Percentiles rank a stretch among this genome's conserved stretches.
These are phyloP conservation scores for Epichloe coenophiala DNA, from an alignment of 2,329 filamentous ascomycete genomes.

Conservation along the genomic window DNA sequence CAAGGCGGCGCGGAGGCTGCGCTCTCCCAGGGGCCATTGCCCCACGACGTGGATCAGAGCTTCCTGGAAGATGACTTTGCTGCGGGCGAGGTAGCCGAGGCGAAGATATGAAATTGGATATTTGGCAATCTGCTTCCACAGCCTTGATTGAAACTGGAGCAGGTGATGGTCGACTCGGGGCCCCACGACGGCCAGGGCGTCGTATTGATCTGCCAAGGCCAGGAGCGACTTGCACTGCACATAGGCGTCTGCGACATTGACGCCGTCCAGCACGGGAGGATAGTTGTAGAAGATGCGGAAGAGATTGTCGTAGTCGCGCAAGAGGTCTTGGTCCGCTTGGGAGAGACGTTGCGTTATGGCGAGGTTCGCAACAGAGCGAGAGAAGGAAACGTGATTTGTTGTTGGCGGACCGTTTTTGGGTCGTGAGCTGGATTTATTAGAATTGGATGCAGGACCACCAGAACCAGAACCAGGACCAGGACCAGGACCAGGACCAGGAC, in stretches of 20 bases:
- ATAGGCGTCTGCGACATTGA: conserved; percentile 87
- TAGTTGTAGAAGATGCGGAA: conserved; percentile 96
- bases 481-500: conserved; percentile 23
- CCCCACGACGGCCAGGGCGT: conserved; percentile 75
- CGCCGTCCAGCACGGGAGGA: conserved; percentile 62
- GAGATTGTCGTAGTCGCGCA: conserved; percentile 90
- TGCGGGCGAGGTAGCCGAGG: conserved; percentile 73
- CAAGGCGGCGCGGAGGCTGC: conserved; percentile 60
- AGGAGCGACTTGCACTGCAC: conserved; percentile 87
- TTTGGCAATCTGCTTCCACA: conserved; percentile 95
- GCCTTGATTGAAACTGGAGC: conserved; percentile 73
- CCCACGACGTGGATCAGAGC: conserved; percentile 88
- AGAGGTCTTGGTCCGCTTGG: conserved; percentile 56
- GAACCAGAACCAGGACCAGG: conserved; percentile 21
- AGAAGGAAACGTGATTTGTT: conserved; percentile 44
- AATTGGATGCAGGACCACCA: conserved; percentile 27
- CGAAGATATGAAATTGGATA: conserved; percentile 89
- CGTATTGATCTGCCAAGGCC: conserved; percentile 84
- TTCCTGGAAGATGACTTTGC: conserved; percentile 72
- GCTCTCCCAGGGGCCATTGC: conserved; percentile 75
- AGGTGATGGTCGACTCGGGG: conserved; percentile 88
- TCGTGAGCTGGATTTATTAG: conserved; percentile 28
- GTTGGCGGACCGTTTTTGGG: conserved; percentile 25
- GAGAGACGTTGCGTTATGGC: conserved; percentile 33
- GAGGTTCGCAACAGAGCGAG: conserved; percentile 78